A percentile compares a stretch with the other conserved stretches of the same genome.
Conservation (phyloP, 306 rosid genomes). For the Senna siamea region DNA sequence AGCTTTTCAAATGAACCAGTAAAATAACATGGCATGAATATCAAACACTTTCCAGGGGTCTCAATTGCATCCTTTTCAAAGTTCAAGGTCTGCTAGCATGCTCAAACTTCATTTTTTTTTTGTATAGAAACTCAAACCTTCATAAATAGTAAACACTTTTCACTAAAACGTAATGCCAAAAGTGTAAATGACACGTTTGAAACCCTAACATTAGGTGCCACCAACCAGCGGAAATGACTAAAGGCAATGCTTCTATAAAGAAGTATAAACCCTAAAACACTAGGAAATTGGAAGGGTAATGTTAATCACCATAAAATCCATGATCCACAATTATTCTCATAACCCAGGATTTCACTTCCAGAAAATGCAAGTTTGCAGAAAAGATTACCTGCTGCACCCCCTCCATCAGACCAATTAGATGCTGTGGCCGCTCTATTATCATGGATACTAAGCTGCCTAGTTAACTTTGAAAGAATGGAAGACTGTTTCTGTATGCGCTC, state of each 20-base stretch:
- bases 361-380: constrained; percentile 13
- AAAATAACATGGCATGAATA: not conserved
- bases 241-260: not conserved
- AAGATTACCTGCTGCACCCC: constrained; percentile 47
- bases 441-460: constrained; percentile 58
- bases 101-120: no score
- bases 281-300: no score
- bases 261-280: no score
- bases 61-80: not conserved
- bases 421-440: constrained; percentile 58
- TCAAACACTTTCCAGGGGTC: not conserved
- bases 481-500: constrained; percentile 61
- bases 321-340: not conserved
- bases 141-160: not conserved
- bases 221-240: not conserved
- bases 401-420: constrained; percentile 55
- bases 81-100: not conserved
- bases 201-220: no score
- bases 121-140: not conserved
- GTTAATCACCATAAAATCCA: not conserved
- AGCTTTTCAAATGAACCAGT: constrained; percentile 16
- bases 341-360: constrained; percentile 30
- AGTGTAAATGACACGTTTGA: no score
- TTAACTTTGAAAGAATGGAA: constrained; percentile 59
- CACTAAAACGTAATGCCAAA: not conserved